These are phyloP conservation scores for Aspergillus unguis DNA, from an alignment of 2,329 filamentous ascomycete species.

Conservation along the genomic window DNA sequence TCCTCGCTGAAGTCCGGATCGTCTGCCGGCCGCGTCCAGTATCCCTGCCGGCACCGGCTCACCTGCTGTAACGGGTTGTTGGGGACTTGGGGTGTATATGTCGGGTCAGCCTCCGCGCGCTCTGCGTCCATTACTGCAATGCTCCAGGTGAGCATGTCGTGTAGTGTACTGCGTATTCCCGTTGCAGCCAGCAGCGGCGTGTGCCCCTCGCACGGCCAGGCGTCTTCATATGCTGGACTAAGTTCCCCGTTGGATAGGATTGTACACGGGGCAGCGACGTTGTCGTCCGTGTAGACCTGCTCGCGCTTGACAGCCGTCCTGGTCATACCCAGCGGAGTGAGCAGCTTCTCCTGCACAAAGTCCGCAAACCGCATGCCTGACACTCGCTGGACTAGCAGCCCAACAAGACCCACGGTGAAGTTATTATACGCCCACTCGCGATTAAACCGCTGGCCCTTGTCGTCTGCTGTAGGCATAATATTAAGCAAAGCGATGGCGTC, in stretches of 20 bases:
- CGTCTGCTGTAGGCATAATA: neutral
- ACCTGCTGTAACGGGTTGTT: constrained; percentile 19
- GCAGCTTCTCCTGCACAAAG: constrained; percentile 21
- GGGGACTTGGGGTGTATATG: neutral
- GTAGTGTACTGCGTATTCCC: constrained; percentile 19
- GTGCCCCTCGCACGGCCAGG: constrained; percentile 16
- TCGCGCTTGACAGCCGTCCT: constrained; percentile 15
- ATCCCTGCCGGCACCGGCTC: constrained; percentile 15
- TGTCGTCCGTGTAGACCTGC: constrained; percentile 11
- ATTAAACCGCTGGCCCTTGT: neutral
- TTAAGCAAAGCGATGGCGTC: neutral
- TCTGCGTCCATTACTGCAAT: constrained; percentile 19
- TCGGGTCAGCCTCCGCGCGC: constrained; percentile 8
- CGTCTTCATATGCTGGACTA: neutral
- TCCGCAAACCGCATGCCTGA: constrained; percentile 21
- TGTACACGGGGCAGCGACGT: neutral
- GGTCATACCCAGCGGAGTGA: constrained; percentile 26
- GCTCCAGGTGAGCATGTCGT: constrained; percentile 25
- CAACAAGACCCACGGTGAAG: constrained; percentile 21
- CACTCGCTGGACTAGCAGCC: constrained; percentile 20
- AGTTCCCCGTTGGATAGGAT: neutral
- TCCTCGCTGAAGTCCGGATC: constrained; percentile 9
- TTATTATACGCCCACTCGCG: constrained; percentile 24
- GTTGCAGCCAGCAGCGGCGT: constrained; percentile 16
- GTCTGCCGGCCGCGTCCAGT: constrained; percentile 18